Base-by-base conservation (phyloP, 176 grass and related monocot genomes). In the Oryza glaberrima region DNA sequence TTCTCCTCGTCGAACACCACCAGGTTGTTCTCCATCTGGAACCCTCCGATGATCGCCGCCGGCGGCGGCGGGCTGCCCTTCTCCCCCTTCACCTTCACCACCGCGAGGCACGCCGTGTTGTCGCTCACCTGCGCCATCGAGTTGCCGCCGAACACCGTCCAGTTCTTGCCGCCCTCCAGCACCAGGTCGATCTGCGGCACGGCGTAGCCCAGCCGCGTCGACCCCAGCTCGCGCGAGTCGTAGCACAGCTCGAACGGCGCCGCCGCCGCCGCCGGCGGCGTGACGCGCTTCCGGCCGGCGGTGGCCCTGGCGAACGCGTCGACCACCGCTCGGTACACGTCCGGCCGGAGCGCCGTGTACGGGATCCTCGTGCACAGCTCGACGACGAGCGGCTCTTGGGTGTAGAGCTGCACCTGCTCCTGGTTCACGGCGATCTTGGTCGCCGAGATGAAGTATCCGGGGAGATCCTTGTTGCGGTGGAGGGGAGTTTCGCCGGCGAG, bases 11-110 rank as follows among this genome's bases (percentile, higher is more conserved):
- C 92, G 63, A 94, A 94, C 60, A 87, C 77, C 58, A 91, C 35
- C 32, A 94, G 79, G 84, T 89, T 91, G 61, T 89, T 82, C 84
- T 92, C 90, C 92, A 92, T 85, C 87, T 94, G 92, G 75, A 83
- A 92, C 9, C 87, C 90, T 46, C 92, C 87, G 8, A 94, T 67
- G 61, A 90, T 69, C 84, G 68, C 67, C 38, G 89, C 80, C 12
- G 79, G 84, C 66, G 79, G 49, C 12, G 79, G 84, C 66, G 83
- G 49, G 9, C 63, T 60, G 5, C 35, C 70, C 28, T 71, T 70
- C 20, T 28, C 65, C 13, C n/a, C 64, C 72, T 72, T 45, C 86
- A 85, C 89, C 46, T 70, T 44, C 0, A 73, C 6, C 85, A 94
- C 76, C 7, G 52, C 87, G 26, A 92, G 75, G 87, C 92, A 94